Evolutionary conservation across 2,329 filamentous ascomycete genomes (phyloP), one percentile per base, ranked within the genome.

Genomic region (Fusarium ambrosium): DNA sequence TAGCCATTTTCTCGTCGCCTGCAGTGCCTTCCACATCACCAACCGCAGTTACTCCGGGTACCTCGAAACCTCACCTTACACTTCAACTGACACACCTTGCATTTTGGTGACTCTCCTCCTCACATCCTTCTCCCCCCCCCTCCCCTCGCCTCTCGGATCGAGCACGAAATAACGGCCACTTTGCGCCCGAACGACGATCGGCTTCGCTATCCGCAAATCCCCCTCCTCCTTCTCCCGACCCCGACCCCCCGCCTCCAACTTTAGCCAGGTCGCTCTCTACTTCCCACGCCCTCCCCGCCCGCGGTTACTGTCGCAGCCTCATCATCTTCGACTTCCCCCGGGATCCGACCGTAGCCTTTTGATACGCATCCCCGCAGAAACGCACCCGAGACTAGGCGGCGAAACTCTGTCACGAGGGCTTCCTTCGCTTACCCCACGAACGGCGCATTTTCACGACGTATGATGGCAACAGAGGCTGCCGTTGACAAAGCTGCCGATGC

Each of bases 401-500:
- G 67, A 78, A 79, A 68, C 60, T 77, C 71, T 73, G 72, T 61
- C 63, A 70, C 48, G 58, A 77, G 74, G 77, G 78, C 76, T 78
- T 75, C 75, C 76, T 77, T 78, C 74, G 76, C 76, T 79, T 73
- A 72, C 72, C 70, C 62, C 67, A 71, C 75, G 66, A 81, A 79
- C 78, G 79, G 81, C 80, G 80, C 79, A 81, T 80, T 80, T 79
- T 81, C 81, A 85, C 84, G 83, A 87, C 88, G 89, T 88, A 91
- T 89, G 88, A 91, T 91, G 89, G 89, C 89, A 87, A 88, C 88
- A 87, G 89, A 89, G 88, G 86, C 87, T 85, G 85, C 86, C 81
- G 84, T 86, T 82, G 84, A 87, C 80, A 87, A 84, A 84, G 84
- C 85, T 83, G 86, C 86, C 83, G 87, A 88, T 87, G 87, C 86